Conservation (phyloP, 129 eudicot genomes). For the Helianthus annuus region HanXRQr2.0-SUNRISE NC_035436.2:47043575-47044074, state of each 20-base stretch:
- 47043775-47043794: slow-evolving; percentile 78
- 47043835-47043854: slow-evolving; percentile 5
- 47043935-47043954: background rate
- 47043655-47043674: slow-evolving; percentile 65
- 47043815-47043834: slow-evolving; percentile 79
- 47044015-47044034: slow-evolving; percentile 51
- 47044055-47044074: slow-evolving; percentile 91
- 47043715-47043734: slow-evolving; percentile 92
- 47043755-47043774: slow-evolving; percentile 93
- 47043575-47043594: slow-evolving; percentile 11
- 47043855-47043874: background rate
- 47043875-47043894: background rate
- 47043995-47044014: background rate
- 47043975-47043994: background rate
- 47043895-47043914: background rate
- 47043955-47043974: background rate
- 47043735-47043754: slow-evolving; percentile 87
- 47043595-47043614: slow-evolving; percentile 34
- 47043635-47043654: slow-evolving; percentile 49
- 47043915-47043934: background rate
- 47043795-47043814: slow-evolving; percentile 80
- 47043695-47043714: slow-evolving; percentile 79
- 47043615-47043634: slow-evolving; percentile 63
- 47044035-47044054: slow-evolving; percentile 81
- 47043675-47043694: slow-evolving; percentile 69